phyloP scores from a whole-genome alignment of 768 basidiomycete genomes.

The Grammothele lineata region DNA sequence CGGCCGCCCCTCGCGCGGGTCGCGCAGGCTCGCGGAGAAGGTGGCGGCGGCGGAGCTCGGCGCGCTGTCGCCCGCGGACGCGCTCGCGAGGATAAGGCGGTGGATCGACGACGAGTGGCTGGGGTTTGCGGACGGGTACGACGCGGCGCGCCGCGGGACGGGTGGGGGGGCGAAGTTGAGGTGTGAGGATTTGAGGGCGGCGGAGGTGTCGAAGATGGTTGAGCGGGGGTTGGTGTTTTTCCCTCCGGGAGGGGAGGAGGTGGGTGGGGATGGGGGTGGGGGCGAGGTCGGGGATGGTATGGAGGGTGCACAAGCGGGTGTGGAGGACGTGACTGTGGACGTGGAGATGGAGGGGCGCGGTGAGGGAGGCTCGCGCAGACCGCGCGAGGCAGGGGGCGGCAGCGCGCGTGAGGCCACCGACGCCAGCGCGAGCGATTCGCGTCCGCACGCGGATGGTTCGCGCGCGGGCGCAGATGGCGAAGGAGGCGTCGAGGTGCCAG shows the following conservation, averaged over 20 bases:
- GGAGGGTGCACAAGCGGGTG: too few species aligned
- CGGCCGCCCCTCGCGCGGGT: slow-evolving; percentile 31
- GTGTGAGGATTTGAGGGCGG: slow-evolving; percentile 46
- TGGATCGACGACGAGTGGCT: slow-evolving; percentile 43
- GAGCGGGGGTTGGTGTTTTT: slow-evolving; percentile 44
- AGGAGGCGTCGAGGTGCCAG: too few species aligned
- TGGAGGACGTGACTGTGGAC: too few species aligned
- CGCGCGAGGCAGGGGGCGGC: too few species aligned
- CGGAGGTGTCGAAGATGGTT: slow-evolving; percentile 41
- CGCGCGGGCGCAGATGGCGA: too few species aligned
- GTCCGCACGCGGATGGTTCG: too few species aligned
- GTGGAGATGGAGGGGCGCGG: too few species aligned
- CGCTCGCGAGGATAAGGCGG: slow-evolving; percentile 21
- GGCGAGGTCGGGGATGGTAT: too few species aligned
- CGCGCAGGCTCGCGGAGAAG: slow-evolving; percentile 21
- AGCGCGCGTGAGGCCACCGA: too few species aligned
- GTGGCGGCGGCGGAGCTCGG: slow-evolving; percentile 14
- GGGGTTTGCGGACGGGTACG: slow-evolving; percentile 13
- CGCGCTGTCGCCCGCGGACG: slow-evolving; percentile 10
- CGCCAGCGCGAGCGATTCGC: too few species aligned
- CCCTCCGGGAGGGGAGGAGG: too few species aligned
- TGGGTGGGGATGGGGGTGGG: slow-evolving; percentile 7
- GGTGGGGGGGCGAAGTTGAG: slow-evolving; percentile 35
- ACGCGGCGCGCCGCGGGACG: slow-evolving; percentile 28
- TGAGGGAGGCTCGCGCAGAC: too few species aligned